phyloP scores from a whole-genome alignment of 2,329 filamentous ascomycete genomes.

The Stagonosporopsis tanaceti region DNA sequence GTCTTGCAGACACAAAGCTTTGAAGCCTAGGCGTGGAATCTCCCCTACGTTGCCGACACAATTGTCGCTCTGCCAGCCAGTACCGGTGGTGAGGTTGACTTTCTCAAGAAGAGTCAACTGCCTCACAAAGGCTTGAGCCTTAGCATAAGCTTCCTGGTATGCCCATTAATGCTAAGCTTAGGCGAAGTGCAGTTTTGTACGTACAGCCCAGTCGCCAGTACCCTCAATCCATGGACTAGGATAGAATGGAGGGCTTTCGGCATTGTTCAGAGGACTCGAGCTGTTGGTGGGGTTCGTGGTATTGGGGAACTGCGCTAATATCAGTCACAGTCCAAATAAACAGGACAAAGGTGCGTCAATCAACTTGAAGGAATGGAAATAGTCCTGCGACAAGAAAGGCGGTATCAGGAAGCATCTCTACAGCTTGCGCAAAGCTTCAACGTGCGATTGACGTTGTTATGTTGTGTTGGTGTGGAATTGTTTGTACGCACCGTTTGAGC shows the following conservation, averaged over 20 bases:
- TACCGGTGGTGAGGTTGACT: constrained; percentile 92
- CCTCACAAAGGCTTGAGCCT: constrained; percentile 80
- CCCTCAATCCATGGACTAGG: constrained; percentile 89
- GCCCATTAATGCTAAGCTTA: neutral
- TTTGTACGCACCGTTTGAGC: constrained; percentile 42
- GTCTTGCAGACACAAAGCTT: constrained; percentile 84
- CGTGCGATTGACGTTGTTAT: constrained; percentile 21
- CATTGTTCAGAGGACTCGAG: constrained; percentile 37
- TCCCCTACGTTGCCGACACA: constrained; percentile 76
- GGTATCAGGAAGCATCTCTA: constrained; percentile 34
- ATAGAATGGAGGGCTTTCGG: constrained; percentile 72
- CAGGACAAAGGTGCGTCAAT: constrained; percentile 25
- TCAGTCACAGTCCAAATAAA: constrained; percentile 35
- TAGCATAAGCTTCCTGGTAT: constrained; percentile 68
- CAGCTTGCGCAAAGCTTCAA: constrained; percentile 30
- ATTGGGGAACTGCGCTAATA: constrained; percentile 43
- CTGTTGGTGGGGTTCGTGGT: constrained; percentile 35
- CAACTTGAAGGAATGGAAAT: constrained; percentile 43
- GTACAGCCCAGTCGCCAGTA: constrained; percentile 70
- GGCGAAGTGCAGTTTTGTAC: neutral
- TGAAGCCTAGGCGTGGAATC: constrained; percentile 73
- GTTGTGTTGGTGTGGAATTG: constrained; percentile 16
- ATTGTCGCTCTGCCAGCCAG: constrained; percentile 67
- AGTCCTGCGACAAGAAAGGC: constrained; percentile 36
- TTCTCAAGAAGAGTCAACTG: constrained; percentile 86